These are phyloP conservation scores for Nemania serpens DNA, from an alignment of 2,329 filamentous ascomycete genomes.

Conservation along the genomic window DNA sequence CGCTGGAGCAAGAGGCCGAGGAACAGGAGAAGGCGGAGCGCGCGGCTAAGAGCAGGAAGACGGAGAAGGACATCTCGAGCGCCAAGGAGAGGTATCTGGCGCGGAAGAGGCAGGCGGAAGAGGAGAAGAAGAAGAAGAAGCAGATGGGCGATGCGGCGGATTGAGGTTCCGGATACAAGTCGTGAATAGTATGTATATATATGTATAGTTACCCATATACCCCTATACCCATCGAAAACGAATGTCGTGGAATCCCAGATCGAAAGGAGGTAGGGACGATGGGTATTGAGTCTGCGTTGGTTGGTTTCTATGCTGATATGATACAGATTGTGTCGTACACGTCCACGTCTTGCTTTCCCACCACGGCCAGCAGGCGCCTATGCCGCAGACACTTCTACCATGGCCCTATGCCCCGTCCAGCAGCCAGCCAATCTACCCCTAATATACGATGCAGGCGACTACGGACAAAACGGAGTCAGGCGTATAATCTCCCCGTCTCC, in stretches of 20 bases:
- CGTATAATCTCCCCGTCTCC: not conserved
- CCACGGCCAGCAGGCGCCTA: not conserved
- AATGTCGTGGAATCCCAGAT: not conserved
- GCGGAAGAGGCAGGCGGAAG: conserved; percentile 74
- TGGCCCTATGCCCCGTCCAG: not conserved
- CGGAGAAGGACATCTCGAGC: conserved; percentile 73
- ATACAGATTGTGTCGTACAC: conserved; percentile 28
- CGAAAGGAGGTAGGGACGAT: not conserved
- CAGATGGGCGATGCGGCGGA: conserved; percentile 16
- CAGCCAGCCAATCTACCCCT: not conserved
- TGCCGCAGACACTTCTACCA: not conserved
- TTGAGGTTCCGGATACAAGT: conserved; percentile 4
- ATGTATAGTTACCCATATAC: conserved; percentile 5
- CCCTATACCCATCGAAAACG: conserved; percentile 18
- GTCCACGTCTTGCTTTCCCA: not conserved
- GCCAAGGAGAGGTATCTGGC: conserved; percentile 81
- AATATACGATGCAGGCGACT: not conserved
- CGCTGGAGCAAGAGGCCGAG: conserved; percentile 71
- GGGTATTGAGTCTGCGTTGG: not conserved
- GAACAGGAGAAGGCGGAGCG: conserved; percentile 65
- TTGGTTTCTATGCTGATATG: conserved; percentile 14
- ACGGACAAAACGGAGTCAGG: not conserved
- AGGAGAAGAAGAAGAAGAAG: conserved; percentile 67
- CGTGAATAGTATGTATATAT: conserved; percentile 15
- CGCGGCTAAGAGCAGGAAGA: conserved; percentile 77